A percentile compares a stretch with the other conserved stretches of the same genome.
Conservation (phyloP, 495 filamentous ascomycete species). For the Aspergillus cristatus region DNA sequence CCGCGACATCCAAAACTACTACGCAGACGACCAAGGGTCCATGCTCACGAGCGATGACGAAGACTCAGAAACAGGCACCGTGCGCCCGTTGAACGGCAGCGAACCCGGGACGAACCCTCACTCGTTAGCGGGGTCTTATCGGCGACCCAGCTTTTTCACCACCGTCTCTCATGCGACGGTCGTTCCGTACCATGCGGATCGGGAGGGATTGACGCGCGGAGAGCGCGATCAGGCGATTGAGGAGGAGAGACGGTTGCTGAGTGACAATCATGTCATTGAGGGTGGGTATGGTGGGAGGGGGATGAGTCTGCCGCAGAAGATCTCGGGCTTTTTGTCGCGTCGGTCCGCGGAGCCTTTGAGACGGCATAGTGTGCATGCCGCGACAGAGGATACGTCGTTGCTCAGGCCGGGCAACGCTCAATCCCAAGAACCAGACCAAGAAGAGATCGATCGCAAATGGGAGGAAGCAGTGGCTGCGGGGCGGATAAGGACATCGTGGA, state of each 20-base stretch:
- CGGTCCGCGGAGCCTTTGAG: slow-evolving; percentile 1
- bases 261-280: slow-evolving; percentile 64
- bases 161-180: slow-evolving; percentile 47
- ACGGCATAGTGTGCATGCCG: too few relatives aligned
- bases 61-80: slow-evolving; percentile 38
- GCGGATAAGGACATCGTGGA: slow-evolving; percentile 73
- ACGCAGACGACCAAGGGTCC: slow-evolving; percentile 38
- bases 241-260: slow-evolving; percentile 65
- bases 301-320: slow-evolving; percentile 16
- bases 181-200: slow-evolving; percentile 31
- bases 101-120: slow-evolving; percentile 27
- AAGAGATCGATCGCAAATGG: slow-evolving; percentile 56
- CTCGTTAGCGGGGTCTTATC: slow-evolving; percentile 61
- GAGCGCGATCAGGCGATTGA: slow-evolving; percentile 56
- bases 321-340: slow-evolving; percentile 19
- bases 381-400: slow-evolving; percentile 32
- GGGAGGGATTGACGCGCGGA: slow-evolving; percentile 46
- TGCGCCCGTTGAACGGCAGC: slow-evolving; percentile 29
- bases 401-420: slow-evolving; percentile 17
- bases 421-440: slow-evolving; percentile 22
- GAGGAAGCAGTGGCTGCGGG: slow-evolving; percentile 66
- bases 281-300: neutral
- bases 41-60: slow-evolving; percentile 31
- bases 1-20: slow-evolving; percentile 55
- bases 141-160: slow-evolving; percentile 55